A percentile compares a stretch with the other conserved stretches of the same genome.
Evolutionary conservation across 352 stramenopile species (phyloP).

Genomic region (Globisporangium nodosum): DNA sequence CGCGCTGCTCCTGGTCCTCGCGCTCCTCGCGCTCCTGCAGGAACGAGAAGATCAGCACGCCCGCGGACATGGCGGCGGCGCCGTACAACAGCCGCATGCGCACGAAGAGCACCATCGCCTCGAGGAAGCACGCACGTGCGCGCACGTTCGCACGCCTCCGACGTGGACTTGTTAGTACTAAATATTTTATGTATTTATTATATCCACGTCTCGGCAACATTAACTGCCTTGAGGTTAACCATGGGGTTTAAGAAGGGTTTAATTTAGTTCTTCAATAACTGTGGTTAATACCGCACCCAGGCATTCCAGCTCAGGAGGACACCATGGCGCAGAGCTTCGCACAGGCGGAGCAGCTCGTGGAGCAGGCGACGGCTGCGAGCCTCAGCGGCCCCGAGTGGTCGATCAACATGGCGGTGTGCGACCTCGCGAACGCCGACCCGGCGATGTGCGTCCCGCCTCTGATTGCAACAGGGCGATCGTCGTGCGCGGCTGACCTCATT

Average conservation of each 20-base stretch:
- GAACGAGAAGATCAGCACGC: constrained; percentile 72
- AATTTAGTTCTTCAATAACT: too few species aligned
- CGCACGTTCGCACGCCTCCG: too few species aligned
- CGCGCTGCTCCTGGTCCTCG: constrained; percentile 51
- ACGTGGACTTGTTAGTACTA: too few species aligned
- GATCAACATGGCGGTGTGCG: constrained; percentile 68
- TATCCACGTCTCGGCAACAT: too few species aligned
- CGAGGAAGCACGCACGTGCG: neutral
- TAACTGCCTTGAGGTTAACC: too few species aligned
- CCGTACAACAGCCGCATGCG: constrained; percentile 62
- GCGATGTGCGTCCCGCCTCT: constrained; percentile 23
- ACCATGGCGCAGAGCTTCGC: constrained; percentile 36
- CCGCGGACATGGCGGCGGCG: constrained; percentile 71
- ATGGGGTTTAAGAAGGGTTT: too few species aligned
- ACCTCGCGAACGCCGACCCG: constrained; percentile 50
- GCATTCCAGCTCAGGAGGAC: neutral
- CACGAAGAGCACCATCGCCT: constrained; percentile 28
- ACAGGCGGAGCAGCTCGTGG: constrained; percentile 41
- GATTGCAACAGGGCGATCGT: neutral
- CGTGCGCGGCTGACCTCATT: neutral
- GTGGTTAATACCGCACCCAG: neutral
- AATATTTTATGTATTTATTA: too few species aligned
- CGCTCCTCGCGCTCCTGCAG: constrained; percentile 76
- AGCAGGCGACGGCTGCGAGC: constrained; percentile 44
- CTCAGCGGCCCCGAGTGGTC: constrained; percentile 58